These are phyloP conservation scores for Botryobasidium botryosum DNA, from an alignment of 768 basidiomycete species.

Conservation along the genomic window DNA sequence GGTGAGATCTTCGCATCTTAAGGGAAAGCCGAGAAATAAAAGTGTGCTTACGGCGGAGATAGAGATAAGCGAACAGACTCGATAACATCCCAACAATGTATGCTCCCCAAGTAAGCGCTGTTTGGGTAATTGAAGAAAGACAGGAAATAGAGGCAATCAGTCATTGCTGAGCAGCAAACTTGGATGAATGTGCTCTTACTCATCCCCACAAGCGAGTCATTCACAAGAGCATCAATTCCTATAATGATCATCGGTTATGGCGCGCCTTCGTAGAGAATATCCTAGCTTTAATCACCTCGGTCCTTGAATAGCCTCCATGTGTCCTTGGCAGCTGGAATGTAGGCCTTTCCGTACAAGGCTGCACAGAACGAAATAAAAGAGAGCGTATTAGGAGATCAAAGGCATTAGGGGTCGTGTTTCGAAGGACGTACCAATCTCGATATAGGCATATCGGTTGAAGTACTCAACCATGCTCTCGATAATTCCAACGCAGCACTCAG, in stretches of 20 bases:
- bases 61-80: constrained; percentile 60
- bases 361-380: constrained; percentile 3
- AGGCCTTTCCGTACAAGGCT: constrained; percentile 72
- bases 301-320: constrained; percentile 66
- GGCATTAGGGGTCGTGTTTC: neutral
- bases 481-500: constrained; percentile 57
- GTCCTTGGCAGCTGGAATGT: constrained; percentile 64
- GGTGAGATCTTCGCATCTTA: too few relatives aligned
- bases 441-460: constrained; percentile 75
- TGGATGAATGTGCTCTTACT: too few relatives aligned
- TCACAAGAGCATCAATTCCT: constrained; percentile 59
- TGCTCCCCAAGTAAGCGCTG: constrained; percentile 64
- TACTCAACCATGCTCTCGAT: constrained; percentile 55
- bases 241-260: neutral
- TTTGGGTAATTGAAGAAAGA: too few relatives aligned
- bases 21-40: neutral
- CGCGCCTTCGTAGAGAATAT: constrained; percentile 4
- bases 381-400: constrained; percentile 2
- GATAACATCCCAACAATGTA: constrained; percentile 60
- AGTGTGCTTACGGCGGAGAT: constrained; percentile 41
- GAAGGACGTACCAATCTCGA: constrained; percentile 46
- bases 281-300: constrained; percentile 27
- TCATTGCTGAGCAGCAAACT: too few relatives aligned
- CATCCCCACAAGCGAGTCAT: constrained; percentile 70
- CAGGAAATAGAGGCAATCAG: too few relatives aligned